Evolutionary conservation across 2,329 filamentous ascomycete genomes (phyloP), one percentile per base, ranked within the genome.

Genomic region (Fusarium tupiense): DNA sequence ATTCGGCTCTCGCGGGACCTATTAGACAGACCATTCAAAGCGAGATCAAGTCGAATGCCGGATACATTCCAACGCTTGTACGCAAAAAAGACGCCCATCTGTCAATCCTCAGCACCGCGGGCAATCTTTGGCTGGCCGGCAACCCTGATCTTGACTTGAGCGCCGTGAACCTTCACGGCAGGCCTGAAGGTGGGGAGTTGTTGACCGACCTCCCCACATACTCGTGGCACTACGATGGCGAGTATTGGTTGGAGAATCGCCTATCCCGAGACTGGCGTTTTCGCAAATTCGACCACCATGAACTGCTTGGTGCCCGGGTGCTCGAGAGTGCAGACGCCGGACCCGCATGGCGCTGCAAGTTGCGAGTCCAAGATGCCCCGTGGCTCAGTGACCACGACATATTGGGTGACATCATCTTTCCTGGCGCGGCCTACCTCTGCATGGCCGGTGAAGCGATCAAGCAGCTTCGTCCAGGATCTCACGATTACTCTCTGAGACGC

Each of bases 261-360:
- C 58, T 61, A 52, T 61, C 58, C n/a, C 46, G 46, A 52, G 58
- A 61, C 58, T 52, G 58, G 58, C 46, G 58, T 35, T 52, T 61
- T 29, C 58, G 58, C 58, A 61, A 61, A 61, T 61, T 61, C 58
- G 58, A 61, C 37, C 58, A 61, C 46, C 58, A 61, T 43, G 58
- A 61, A 61, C 20, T 61, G 46, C 58, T 61, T 43, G 58, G 58
- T 52, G 58, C 58, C 37, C 46, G 58, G 58, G 46, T 61, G 46
- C 58, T 61, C 46, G 58, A 61, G 58, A 61, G 46, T 61, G 58
- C 58, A 37, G 58, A 61, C 37, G 58, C 46, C 12, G 38, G 58
- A 52, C 58, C 46, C 46, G 58, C 58, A 61, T 61, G 58, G 58
- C 46, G 46, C 46, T 61, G 37, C 58, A 61, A 61, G 58, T 52